Evolutionary conservation across 2,329 filamentous ascomycete genomes (phyloP), one percentile per base, ranked within the genome.

Genomic region (Ophiostoma montium): DNA sequence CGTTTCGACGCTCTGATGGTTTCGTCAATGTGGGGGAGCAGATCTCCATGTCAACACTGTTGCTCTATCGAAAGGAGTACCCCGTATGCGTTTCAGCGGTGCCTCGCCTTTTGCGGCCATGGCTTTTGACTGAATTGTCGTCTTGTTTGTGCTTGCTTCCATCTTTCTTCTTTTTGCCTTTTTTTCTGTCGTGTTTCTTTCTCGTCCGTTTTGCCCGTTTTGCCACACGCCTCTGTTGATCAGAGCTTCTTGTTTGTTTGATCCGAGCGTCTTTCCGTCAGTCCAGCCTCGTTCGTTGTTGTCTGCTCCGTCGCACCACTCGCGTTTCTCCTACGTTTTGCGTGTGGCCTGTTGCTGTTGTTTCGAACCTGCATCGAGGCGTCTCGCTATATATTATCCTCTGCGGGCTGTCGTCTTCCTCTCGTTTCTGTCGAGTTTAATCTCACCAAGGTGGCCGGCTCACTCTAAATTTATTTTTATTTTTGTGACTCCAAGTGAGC

Each of bases 261-360:
- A 16, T 12, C 23, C 44, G 33, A 45, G 44, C 49, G 38, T 19
- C 43, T 31, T 19, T 30, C 21, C 35, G 41, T 18, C 16, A 18
- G 48, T 50, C 43, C 35, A 50, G 36, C 36, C 30, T 41, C 36
- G 33, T 31, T 11, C 31, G n/a, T 42, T 46, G 18, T 33, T n/a
- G 31, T 30, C 19, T 31, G 27, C 27, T 16, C 30, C 33, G 19
- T 41, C 13, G 12, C 19, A 4, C 16, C 27, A 19, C 33, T 16
- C 36, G 16, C 43, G 31, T 35, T 38, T 35, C 33, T 47, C 19
- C 18, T 47, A 10, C 16, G 27, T 30, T n/a, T 36, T 21, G 35
- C 42, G 30, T 48, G 39, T 51, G 39, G 49, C 46, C 39, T 51
- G 27, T 48, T 48, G 15, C 27, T 16, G 15, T 50, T 16, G 15